Evolutionary conservation across 805 yeast species (phyloP).

Genomic region (Nakazawaea wyomingensis): DNA sequence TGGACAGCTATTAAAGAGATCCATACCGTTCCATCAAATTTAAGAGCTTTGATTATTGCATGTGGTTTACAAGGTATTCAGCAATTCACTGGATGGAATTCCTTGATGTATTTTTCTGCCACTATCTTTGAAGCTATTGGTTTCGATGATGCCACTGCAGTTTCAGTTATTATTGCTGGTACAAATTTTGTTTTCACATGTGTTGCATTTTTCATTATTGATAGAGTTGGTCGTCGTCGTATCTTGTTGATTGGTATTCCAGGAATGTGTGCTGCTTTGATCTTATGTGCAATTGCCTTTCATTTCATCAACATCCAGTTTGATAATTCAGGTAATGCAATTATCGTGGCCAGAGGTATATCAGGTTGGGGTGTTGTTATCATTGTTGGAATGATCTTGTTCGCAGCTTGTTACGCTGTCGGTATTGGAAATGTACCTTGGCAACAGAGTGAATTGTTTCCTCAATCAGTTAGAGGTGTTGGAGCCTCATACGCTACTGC

Average conservation of each 20-base stretch:
- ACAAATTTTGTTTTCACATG: conserved; percentile 88
- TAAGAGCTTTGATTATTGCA: conserved; percentile 83
- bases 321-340: conserved; percentile 37
- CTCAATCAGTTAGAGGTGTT: conserved; percentile 87
- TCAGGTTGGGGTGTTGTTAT: conserved; percentile 86
- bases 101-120: conserved; percentile 91
- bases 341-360: conserved; percentile 38
- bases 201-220: conserved; percentile 82
- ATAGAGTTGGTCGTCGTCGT: conserved; percentile 80
- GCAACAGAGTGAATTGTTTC: conserved; percentile 95
- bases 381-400: conserved; percentile 78
- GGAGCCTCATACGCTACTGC: conserved; percentile 91
- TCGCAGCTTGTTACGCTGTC: conserved; percentile 84
- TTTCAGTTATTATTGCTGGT: conserved; percentile 88
- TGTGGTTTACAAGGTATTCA: conserved; percentile 95
- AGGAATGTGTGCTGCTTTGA: conserved; percentile 72
- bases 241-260: conserved; percentile 79
- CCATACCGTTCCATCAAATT: conserved; percentile 69
- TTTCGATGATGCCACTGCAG: conserved; percentile 86
- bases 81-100: conserved; percentile 95
- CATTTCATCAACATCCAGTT: conserved; percentile 71
- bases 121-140: conserved; percentile 92
- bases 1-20: conserved; percentile 59
- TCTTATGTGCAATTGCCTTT: conserved; percentile 85
- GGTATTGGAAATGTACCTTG: conserved; percentile 98